phyloP scores from a whole-genome alignment of 441 rosid species.

The Erodium texanum region DNA sequence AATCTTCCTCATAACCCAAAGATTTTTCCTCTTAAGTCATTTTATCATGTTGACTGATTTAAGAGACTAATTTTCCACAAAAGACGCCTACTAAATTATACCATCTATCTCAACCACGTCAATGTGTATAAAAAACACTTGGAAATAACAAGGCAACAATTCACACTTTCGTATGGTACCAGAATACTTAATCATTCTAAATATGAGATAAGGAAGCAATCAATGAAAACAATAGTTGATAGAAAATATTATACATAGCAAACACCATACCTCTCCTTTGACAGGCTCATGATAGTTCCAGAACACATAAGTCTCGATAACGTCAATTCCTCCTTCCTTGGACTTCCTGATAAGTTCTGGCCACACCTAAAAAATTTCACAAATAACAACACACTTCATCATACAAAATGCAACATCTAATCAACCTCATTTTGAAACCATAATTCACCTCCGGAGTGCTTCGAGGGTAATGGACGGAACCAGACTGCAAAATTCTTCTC shows the following conservation, averaged over 20 bases:
- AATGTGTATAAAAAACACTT: neutral
- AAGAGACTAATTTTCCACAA: neutral
- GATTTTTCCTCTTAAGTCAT: neutral
- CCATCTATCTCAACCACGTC: neutral
- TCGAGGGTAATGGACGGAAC: conserved; percentile 57
- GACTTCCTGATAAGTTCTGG: conserved; percentile 53
- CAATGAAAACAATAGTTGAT: neutral
- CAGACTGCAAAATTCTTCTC: conserved; percentile 55
- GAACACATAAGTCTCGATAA: conserved; percentile 58
- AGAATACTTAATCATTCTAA: neutral
- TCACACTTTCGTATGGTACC: neutral
- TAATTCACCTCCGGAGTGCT: conserved; percentile 40
- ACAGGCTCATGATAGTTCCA: conserved; percentile 67
- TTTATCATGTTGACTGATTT: neutral
- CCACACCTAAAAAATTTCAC: conserved; percentile 41
- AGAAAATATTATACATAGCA: neutral
- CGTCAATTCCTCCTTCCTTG: conserved; percentile 60
- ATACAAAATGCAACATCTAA: neutral
- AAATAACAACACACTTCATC: conserved; percentile 5
- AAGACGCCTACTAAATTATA: neutral
- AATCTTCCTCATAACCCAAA: neutral
- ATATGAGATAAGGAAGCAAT: neutral
- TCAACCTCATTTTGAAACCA: neutral
- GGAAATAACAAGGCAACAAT: neutral
- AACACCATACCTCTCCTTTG: conserved; percentile 43